phyloP scores from a whole-genome alignment of 2,329 filamentous ascomycete species.

The Pseudopyricularia javanii region DNA sequence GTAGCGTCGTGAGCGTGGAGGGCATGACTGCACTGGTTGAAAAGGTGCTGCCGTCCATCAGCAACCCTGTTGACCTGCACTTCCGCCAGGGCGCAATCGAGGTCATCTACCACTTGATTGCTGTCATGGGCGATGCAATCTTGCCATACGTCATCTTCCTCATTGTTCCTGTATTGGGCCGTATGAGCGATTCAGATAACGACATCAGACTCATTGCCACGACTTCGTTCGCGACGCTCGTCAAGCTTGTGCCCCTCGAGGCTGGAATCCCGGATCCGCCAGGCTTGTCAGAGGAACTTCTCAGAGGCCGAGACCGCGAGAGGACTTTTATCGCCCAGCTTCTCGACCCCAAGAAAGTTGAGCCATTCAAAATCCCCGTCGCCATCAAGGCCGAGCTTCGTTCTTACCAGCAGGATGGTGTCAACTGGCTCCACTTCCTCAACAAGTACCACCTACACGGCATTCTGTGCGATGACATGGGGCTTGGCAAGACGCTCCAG shows the following conservation, averaged over 20 bases:
- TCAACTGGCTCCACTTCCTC: conserved; percentile 97
- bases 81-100: conserved; percentile 90
- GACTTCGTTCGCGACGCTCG: conserved; percentile 90
- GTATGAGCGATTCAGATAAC: conserved; percentile 97
- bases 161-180: conserved; percentile 88
- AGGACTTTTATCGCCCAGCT: conserved; percentile 95
- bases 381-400: conserved; percentile 94
- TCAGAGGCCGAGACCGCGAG: conserved; percentile 85
- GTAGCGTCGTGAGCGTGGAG: conserved; percentile 88
- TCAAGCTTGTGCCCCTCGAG: conserved; percentile 93
- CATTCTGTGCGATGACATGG: conserved; percentile 98
- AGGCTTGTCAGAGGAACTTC: conserved; percentile 74
- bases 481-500: conserved; percentile 92
- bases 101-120: conserved; percentile 90
- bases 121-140: conserved; percentile 94
- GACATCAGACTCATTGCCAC: conserved; percentile 90
- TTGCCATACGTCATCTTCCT: conserved; percentile 98
- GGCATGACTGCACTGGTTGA: conserved; percentile 95
- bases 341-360: conserved; percentile 92
- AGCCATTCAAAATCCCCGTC: conserved; percentile 85
- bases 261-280: conserved; percentile 95
- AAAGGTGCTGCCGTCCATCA: conserved; percentile 83
- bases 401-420: conserved; percentile 95
- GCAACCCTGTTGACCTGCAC: conserved; percentile 76
- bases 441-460: conserved; percentile 97